phyloP scores from a whole-genome alignment of 305 asterid species.

The Striga hermonthica region DNA sequence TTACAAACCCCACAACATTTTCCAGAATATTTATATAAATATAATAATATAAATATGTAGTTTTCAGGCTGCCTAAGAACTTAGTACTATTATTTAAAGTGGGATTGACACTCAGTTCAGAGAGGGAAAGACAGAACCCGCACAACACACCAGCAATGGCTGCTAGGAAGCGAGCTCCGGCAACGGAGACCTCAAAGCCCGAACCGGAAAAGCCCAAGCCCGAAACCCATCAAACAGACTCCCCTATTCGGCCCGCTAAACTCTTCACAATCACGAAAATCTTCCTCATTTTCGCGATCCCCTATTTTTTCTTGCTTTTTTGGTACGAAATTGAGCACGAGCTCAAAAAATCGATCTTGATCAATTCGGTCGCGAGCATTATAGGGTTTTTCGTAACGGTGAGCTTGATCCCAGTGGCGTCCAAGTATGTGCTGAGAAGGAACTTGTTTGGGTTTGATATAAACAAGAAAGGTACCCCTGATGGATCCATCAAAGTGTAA shows the following conservation, averaged over 20 bases:
- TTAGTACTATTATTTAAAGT: background rate
- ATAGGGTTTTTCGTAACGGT: slow-evolving; percentile 55
- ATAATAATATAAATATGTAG: background rate
- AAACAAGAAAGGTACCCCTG: slow-evolving; percentile 80
- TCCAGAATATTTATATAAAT: background rate
- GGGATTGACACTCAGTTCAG: background rate
- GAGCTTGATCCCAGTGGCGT: slow-evolving; percentile 71
- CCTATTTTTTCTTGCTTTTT: slow-evolving; percentile 56
- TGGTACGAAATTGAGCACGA: slow-evolving; percentile 49
- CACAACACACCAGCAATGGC: slow-evolving; percentile 41
- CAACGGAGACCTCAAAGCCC: slow-evolving; percentile 29
- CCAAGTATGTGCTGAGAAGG: slow-evolving; percentile 62
- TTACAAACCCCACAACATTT: too few relatives aligned
- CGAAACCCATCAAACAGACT: slow-evolving; percentile 34
- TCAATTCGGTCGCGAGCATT: slow-evolving; percentile 51
- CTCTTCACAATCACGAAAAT: slow-evolving; percentile 38
- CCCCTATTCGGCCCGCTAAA: slow-evolving; percentile 61
- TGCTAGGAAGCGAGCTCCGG: slow-evolving; percentile 49
- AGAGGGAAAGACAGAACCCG: background rate
- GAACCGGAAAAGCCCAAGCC: slow-evolving; percentile 35
- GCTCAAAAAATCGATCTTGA: slow-evolving; percentile 53
- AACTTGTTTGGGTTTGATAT: slow-evolving; percentile 77
- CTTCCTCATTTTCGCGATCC: slow-evolving; percentile 47
- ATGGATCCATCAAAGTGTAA: slow-evolving; percentile 84
- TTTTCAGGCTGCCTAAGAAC: too few relatives aligned